These are phyloP conservation scores for Arthrobotrys conoides DNA, from an alignment of 2,329 filamentous ascomycete genomes.

Conservation along the genomic window DNA sequence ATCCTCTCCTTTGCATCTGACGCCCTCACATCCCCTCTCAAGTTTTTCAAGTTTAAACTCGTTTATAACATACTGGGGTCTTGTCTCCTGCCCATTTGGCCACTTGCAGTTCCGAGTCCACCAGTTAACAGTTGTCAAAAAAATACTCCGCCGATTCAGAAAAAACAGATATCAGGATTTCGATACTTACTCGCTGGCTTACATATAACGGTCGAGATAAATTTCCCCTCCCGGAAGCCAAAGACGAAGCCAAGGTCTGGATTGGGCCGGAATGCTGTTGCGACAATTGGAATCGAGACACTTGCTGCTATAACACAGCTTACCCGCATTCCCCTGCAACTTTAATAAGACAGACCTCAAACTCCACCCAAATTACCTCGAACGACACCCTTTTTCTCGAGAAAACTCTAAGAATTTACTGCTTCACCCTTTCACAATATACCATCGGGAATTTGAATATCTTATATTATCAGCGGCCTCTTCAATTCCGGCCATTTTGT, in stretches of 20 bases:
- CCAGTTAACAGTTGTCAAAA: not conserved
- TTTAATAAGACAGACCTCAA: slow-evolving; percentile 29
- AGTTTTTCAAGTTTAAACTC: slow-evolving; percentile 15
- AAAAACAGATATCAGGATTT: slow-evolving; percentile 2
- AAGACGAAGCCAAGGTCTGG: not conserved
- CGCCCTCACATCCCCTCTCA: slow-evolving; percentile 3
- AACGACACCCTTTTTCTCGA: slow-evolving; percentile 9
- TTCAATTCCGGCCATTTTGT: slow-evolving; percentile 11
- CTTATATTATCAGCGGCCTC: slow-evolving; percentile 1
- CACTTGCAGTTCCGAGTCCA: not conserved
- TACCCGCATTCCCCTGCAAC: slow-evolving; percentile 22
- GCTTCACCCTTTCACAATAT: not conserved
- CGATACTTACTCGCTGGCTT: not conserved
- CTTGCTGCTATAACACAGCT: not conserved
- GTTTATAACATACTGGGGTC: not conserved
- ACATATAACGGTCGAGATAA: not conserved
- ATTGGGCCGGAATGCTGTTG: not conserved
- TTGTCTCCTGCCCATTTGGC: slow-evolving; percentile 28
- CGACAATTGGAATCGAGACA: slow-evolving; percentile 24
- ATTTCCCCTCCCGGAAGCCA: not conserved
- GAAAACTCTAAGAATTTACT: not conserved
- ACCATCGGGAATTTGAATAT: not conserved
- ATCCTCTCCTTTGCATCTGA: not conserved
- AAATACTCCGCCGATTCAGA: not conserved
- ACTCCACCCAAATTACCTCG: slow-evolving; percentile 1